Evolutionary conservation across 1,284 basidiomycete genomes (phyloP).

Genomic region (Ceraceosorus bombacis): DNA sequence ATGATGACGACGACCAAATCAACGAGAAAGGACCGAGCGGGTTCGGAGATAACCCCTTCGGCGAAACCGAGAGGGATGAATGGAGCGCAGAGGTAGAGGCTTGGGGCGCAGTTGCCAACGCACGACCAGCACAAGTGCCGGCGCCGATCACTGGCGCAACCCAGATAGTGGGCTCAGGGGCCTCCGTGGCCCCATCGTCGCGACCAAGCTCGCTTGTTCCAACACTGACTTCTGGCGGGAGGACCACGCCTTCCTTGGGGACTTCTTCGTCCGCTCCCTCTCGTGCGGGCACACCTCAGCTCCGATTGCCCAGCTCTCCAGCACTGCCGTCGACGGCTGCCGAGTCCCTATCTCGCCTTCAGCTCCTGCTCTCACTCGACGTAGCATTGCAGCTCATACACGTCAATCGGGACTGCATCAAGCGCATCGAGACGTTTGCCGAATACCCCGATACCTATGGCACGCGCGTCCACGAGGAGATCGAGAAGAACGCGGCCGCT

Average conservation of each 20-base stretch:
- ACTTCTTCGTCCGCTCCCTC: neutral
- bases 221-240: neutral
- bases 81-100: constrained; percentile 20
- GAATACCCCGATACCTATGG: constrained; percentile 74
- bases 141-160: too few species aligned
- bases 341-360: constrained; percentile 56
- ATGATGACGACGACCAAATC: constrained; percentile 22
- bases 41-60: too few species aligned
- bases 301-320: neutral
- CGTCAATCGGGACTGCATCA: constrained; percentile 77
- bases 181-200: neutral
- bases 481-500: constrained; percentile 84
- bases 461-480: constrained; percentile 59
- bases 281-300: neutral
- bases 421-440: constrained; percentile 81
- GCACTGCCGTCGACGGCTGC: constrained; percentile 2
- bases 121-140: constrained; percentile 2
- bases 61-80: constrained; percentile 13
- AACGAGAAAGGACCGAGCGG: neutral
- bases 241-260: neutral
- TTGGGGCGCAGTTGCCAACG: constrained; percentile 11
- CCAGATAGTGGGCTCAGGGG: too few species aligned
- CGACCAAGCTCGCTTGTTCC: constrained; percentile 2
- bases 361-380: constrained; percentile 82
- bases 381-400: constrained; percentile 86